Evolutionary conservation across 495 filamentous ascomycete genomes (phyloP), one percentile per base, ranked within the genome.

Genomic region (Penicillium manginii): DNA sequence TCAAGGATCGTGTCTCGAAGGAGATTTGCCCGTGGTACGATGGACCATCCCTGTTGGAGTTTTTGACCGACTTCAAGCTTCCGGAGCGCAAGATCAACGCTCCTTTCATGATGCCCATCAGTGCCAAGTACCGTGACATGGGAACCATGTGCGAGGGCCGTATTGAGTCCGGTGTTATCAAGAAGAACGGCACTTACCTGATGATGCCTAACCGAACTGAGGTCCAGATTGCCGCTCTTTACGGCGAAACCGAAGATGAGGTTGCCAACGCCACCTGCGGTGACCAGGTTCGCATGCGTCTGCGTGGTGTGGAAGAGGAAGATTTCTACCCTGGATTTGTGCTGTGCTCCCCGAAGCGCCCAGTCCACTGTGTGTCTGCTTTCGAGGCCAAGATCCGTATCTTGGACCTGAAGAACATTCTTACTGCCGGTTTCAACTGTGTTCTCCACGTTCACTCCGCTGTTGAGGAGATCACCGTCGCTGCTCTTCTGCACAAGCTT

Each of bases 81-180:
- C 83, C 97, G 11, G 94, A 98, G 72, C 91, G 94, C 60, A 99
- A 97, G 76, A 78, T 96, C 73, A 97, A 96, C 63, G 94, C 94
- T 11, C 94, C 94, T 12, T 98, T 99, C 83, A 97, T 98, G 96
- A 97, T 98, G 94, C 91, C 96, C 7, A 84, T 99, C 65, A 89
- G 88, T 50, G 90, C 88, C 69, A 99, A 98, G 73, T 98, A 98
- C 79, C 86, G 88, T 64, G 93, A 98, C 74, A 91, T 99, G 89
- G 94, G 94, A 67, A 98, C 94, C 61, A 92, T 98, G 81, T 84
- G 96, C 18, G 96, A 99, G 77, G 94, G 94, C 53, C 97, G 96
- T 77, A 90, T 99, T 64, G 96, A 99, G 74, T 86, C 92, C 8
- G 94, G 94, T 65, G 86, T 93, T 26, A 78, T 96, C 77, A 92